A percentile compares a stretch with the other conserved stretches of the same genome.
phyloP scores from a whole-genome alignment of 495 filamentous ascomycete species.

The Talaromyces proteolyticus region DNA sequence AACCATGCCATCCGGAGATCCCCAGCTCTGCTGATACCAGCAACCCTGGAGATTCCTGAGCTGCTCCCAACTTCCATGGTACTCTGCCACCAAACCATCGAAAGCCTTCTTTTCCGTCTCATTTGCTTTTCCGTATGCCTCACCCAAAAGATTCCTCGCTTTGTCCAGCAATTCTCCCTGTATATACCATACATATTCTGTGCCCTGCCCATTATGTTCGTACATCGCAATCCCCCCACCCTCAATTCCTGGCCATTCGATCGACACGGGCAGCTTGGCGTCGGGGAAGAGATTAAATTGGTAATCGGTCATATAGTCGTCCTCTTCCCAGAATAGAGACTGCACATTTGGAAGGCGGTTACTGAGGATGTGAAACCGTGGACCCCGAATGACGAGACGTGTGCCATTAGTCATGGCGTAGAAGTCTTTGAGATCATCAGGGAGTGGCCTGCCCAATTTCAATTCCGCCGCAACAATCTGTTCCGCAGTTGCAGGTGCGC shows the following conservation, averaged over 20 bases:
- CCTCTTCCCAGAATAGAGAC: not conserved
- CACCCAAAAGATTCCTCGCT: not conserved
- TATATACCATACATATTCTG: slow-evolving; percentile 2
- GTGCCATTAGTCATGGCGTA: slow-evolving; percentile 2
- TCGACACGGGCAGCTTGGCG: not conserved
- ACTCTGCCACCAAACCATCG: not conserved
- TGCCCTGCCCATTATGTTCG: not conserved
- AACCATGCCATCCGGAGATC: not conserved
- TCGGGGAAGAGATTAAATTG: not conserved
- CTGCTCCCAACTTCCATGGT: slow-evolving; percentile 4
- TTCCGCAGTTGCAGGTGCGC: not conserved
- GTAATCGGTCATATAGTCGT: not conserved
- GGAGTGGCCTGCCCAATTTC: not conserved
- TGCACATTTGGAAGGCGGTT: not conserved
- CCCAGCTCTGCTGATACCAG: slow-evolving; percentile 3
- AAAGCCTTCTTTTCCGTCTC: not conserved
- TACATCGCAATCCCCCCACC: not conserved
- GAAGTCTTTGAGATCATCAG: slow-evolving; percentile 1
- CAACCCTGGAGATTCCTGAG: not conserved
- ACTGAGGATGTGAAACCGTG: not conserved
- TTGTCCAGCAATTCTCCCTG: not conserved
- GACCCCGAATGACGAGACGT: not conserved
- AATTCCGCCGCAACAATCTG: not conserved
- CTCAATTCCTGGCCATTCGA: not conserved
- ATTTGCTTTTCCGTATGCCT: not conserved